Base-by-base conservation (phyloP, 305 asterid genomes). In the Withania somnifera region DNA sequence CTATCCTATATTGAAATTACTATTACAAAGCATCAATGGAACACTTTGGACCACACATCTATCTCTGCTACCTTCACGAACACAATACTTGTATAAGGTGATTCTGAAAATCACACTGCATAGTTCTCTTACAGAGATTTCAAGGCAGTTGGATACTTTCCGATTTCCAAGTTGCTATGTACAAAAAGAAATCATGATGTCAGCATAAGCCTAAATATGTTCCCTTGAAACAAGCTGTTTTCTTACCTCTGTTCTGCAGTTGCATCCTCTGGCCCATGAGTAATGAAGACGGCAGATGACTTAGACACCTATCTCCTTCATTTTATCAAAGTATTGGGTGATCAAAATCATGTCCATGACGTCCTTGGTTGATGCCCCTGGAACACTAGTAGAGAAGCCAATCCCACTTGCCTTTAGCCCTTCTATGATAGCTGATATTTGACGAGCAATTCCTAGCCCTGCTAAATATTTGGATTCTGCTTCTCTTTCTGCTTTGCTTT, bases 381-480 rank as follows among this genome's bases (percentile, higher is more conserved):
- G 82, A 15, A 86, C 85, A 13, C 78, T 81, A 0, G 64, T 24
- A 15, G 84, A 81, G 66, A 86, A 86, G 8, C 67, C 82, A 19
- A 81, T 73, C 51, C 84, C 85, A 17, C 83, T 86, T n/a, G 61
- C 87, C 19, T 83, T 67, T 26, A 86, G 84, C 3, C 88, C 88
- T 52, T 86, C 88, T 3, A 81, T 57, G 1, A 86, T 86, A 32
- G 85, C 88, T n/a, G 64, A 85, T 2, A 81, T 80, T 24, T 79
- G 88, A 13, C 85, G 83, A 10, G 88, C 88, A 57, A 86, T 69
- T 42, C 88, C 88, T 8, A 86, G 84, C 11, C 87, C 87, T 2
- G 84, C 81, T 63, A 83, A 51, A 56, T 81, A 84, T 52, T 52
- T 84, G 0, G 87, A 24, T 34, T 86, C 85, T 7, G 87, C 87